These are phyloP conservation scores for Neofusicoccum cordaticola DNA, from an alignment of 2,329 filamentous ascomycete genomes.

Conservation along the genomic window DNA sequence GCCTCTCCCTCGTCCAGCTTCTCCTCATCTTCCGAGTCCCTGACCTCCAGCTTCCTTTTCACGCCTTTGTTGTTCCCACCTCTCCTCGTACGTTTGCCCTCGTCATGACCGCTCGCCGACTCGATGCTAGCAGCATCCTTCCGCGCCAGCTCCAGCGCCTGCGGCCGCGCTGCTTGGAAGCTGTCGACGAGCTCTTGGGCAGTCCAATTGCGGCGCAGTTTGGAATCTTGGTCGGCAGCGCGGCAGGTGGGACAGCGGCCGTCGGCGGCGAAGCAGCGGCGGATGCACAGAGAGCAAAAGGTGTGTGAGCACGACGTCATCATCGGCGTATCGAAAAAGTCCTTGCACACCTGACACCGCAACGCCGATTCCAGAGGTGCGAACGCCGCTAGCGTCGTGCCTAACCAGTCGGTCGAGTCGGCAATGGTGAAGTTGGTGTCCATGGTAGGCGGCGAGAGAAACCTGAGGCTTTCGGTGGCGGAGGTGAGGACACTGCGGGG, in stretches of 20 bases:
- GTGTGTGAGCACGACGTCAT: slow-evolving; percentile 93
- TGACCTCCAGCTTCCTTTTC: slow-evolving; percentile 53
- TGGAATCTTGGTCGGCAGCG: slow-evolving; percentile 74
- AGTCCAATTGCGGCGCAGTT: slow-evolving; percentile 78
- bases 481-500: not conserved
- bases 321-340: slow-evolving; percentile 93
- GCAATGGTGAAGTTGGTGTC: not conserved
- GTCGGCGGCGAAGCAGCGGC: slow-evolving; percentile 76
- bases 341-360: slow-evolving; percentile 96
- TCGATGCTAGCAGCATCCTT: slow-evolving; percentile 33
- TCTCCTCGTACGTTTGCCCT: slow-evolving; percentile 19
- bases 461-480: not conserved
- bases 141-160: slow-evolving; percentile 62
- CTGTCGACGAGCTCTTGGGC: slow-evolving; percentile 80
- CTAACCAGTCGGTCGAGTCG: slow-evolving; percentile 83
- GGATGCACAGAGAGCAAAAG: slow-evolving; percentile 94
- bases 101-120: slow-evolving; percentile 22
- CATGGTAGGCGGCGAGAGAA: not conserved
- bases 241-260: slow-evolving; percentile 87
- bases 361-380: slow-evolving; percentile 76
- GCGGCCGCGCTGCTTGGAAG: slow-evolving; percentile 65
- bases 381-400: slow-evolving; percentile 65
- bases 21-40: slow-evolving; percentile 45
- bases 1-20: slow-evolving; percentile 37
- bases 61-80: slow-evolving; percentile 21